These are phyloP conservation scores for Coniochaeta sp. DNA, from an alignment of 2,329 filamentous ascomycete species.

Conservation along the genomic window DNA sequence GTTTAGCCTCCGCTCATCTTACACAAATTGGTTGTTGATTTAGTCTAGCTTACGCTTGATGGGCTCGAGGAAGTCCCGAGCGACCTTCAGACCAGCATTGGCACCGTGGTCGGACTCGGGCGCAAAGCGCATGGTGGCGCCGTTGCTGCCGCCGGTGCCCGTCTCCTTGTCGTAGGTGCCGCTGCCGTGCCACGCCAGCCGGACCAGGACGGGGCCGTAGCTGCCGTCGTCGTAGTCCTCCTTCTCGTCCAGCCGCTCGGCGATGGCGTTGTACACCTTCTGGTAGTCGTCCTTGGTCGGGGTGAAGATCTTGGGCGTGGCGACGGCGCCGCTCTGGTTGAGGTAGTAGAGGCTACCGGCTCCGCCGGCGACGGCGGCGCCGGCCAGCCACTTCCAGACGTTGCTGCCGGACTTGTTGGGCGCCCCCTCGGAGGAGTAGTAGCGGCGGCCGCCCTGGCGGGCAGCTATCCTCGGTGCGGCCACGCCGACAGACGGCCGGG, in stretches of 20 bases:
- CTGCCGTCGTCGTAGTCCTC: constrained; percentile 95
- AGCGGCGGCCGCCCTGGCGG: constrained; percentile 67
- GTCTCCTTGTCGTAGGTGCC: constrained; percentile 89
- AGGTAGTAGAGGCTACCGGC: constrained; percentile 61
- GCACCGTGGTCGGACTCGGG: constrained; percentile 87
- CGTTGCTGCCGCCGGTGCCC: constrained; percentile 86
- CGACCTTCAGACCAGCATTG: constrained; percentile 81
- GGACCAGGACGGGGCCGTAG: constrained; percentile 85
- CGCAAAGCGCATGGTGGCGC: constrained; percentile 92
- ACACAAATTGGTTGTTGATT: background rate
- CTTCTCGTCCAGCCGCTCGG: constrained; percentile 72
- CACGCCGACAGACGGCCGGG: constrained; percentile 52
- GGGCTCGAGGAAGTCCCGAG: constrained; percentile 88
- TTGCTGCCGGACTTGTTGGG: constrained; percentile 39
- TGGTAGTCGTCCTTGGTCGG: constrained; percentile 87
- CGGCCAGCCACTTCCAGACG: constrained; percentile 49
- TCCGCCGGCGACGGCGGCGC: constrained; percentile 49
- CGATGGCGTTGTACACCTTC: constrained; percentile 87
- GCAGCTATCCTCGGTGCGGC: constrained; percentile 56
- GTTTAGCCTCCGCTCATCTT: constrained; percentile 7
- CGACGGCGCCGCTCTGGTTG: constrained; percentile 33
- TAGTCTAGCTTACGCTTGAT: constrained; percentile 60
- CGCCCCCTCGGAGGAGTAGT: constrained; percentile 70
- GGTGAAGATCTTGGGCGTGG: constrained; percentile 53
- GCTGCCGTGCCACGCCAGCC: constrained; percentile 89